These are phyloP conservation scores for Mucor velutinosus DNA, from an alignment of 371 early-diverging fungal genomes.

Conservation along the genomic window DNA sequence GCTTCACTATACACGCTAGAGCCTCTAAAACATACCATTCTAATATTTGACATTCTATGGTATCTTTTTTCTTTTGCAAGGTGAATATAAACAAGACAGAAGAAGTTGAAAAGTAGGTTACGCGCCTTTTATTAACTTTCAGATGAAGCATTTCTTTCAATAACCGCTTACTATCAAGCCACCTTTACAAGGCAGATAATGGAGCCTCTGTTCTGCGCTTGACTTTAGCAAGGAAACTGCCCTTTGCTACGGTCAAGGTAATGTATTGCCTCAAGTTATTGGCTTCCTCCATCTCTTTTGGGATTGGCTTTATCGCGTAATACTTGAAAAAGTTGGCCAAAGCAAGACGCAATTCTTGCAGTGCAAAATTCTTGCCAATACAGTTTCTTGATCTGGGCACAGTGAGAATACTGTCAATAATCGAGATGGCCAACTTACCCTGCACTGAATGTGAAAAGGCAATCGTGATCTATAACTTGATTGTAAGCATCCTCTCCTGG, in stretches of 20 bases:
- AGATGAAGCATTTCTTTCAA: background rate
- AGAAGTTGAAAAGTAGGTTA: background rate
- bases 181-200: background rate
- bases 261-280: background rate
- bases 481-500: background rate
- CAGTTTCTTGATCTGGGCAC: background rate
- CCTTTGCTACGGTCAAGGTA: background rate
- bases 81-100: background rate
- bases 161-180: background rate
- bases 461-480: background rate
- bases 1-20: background rate
- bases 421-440: background rate
- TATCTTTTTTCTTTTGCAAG: background rate
- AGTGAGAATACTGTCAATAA: background rate
- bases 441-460: background rate
- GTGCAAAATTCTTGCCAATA: background rate
- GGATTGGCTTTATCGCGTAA: background rate
- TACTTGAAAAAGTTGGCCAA: background rate
- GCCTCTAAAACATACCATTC: conserved; percentile 13
- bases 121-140: background rate
- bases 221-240: background rate
- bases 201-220: background rate
- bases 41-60: conserved; percentile 31
- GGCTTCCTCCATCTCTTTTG: background rate
- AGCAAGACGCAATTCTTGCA: background rate